A percentile compares a stretch with the other conserved stretches of the same genome.
Evolutionary conservation across 768 basidiomycete species (phyloP).

Genomic region (Leccinum incarnatum): DNA sequence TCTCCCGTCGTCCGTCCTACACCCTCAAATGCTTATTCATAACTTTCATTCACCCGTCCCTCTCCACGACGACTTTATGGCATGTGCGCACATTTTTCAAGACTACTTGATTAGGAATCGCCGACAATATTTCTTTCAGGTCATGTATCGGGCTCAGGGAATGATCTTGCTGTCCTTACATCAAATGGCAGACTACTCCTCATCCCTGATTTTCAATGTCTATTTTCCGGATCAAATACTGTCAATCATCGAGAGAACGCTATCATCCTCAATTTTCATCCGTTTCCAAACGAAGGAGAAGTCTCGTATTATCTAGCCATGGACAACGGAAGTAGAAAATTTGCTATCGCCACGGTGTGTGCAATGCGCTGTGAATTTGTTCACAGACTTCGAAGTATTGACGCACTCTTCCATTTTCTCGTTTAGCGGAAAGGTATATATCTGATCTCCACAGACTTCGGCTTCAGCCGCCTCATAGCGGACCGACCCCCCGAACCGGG

Average conservation of each 20-base stretch:
- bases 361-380: neutral
- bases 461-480: constrained; percentile 21
- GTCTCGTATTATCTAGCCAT: constrained; percentile 49
- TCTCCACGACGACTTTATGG: constrained; percentile 20
- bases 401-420: neutral
- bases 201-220: constrained; percentile 26
- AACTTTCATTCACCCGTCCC: constrained; percentile 3
- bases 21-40: constrained; percentile 22
- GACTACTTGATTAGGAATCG: neutral
- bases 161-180: constrained; percentile 31
- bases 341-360: constrained; percentile 48
- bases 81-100: constrained; percentile 19
- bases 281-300: constrained; percentile 8
- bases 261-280: constrained; percentile 25
- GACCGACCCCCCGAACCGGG: constrained; percentile 33
- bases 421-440: constrained; percentile 25
- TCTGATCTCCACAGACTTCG: constrained; percentile 24
- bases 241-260: constrained; percentile 40
- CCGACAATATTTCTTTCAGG: constrained; percentile 19
- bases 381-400: neutral
- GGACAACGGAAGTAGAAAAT: constrained; percentile 36
- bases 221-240: constrained; percentile 25
- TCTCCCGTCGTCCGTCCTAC: constrained; percentile 11
- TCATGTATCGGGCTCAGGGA: constrained; percentile 50
- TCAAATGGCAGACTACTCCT: constrained; percentile 26